Evolutionary conservation across 768 basidiomycete species (phyloP), one percentile per base, ranked within the genome.

Genomic region (Gloeophyllum trabeum): DNA sequence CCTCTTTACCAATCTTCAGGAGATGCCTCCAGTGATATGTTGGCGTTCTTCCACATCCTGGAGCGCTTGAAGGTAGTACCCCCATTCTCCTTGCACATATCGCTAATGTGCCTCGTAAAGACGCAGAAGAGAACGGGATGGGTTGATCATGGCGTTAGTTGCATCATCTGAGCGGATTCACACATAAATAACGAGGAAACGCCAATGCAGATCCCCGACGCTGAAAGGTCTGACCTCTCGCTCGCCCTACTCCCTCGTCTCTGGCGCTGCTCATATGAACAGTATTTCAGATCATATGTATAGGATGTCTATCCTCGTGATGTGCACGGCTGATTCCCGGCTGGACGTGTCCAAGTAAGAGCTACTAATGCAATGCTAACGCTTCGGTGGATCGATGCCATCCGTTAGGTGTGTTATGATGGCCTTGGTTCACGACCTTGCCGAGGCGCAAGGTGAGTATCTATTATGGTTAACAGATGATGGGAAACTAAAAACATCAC

Each of bases 231-330:
- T 25, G 20, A n/a, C 23, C 14, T 24, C 30, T 43, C 1, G 6
- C 5, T 6, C 13, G 20, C n/a, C 24, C 28, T 18, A n/a, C 34
- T 24, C 49, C 12, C 22, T 10, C 23, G 3, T 23, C 16, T 4
- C 38, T 30, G n/a, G n/a, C n/a, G n/a, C n/a, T n/a, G n/a, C n/a
- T n/a, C n/a, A n/a, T n/a, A 37, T 10, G 20, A 20, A 16, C 46
- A 90, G 86, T 49, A 93, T 97, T 48, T 81, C 90, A 5, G 94
- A 98, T 59, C 93, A 97, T 54, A 97, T 96, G 94, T 88, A 91
- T 57, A 70, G 94, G 37, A 97, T 99, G 94, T 83, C 90, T 1
- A 58, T 97, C n/a, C 71, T 98, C 34, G 81, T 91, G 3, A 81
- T 99, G 77, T 84, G 90, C 46, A 73, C 77, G 4, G 80, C 88